Evolutionary conservation across 2,329 filamentous ascomycete species (phyloP).

Genomic region (Pestalotiopsis sp.): DNA sequence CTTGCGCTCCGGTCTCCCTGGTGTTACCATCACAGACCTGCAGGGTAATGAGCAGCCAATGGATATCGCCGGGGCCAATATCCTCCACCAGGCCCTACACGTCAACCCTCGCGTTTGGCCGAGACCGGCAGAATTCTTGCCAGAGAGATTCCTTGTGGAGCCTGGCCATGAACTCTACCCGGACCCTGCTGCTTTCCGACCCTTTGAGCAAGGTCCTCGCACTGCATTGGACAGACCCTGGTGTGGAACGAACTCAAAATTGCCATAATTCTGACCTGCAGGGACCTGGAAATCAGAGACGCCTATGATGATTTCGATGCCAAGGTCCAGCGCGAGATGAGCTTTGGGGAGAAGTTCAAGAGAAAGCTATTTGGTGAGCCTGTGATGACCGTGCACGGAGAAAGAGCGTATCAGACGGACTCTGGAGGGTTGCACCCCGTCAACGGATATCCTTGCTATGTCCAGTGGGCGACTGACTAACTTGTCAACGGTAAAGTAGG

Average conservation of each 20-base stretch:
- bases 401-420: constrained; percentile 17
- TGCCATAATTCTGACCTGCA: constrained; percentile 10
- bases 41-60: constrained; percentile 11
- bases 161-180: constrained; percentile 11
- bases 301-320: constrained; percentile 16
- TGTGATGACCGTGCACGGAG: constrained; percentile 10
- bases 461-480: constrained; percentile 5
- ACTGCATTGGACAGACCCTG: constrained; percentile 18
- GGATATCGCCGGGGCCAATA: background rate
- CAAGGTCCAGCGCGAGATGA: background rate
- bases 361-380: background rate
- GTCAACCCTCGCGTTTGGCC: constrained; percentile 16
- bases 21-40: constrained; percentile 6
- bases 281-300: constrained; percentile 12
- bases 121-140: constrained; percentile 14
- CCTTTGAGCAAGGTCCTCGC: constrained; percentile 18
- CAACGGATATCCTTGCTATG: constrained; percentile 16
- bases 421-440: constrained; percentile 14
- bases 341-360: background rate
- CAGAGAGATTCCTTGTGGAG: constrained; percentile 16
- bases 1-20: constrained; percentile 5
- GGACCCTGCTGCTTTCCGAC: constrained; percentile 8
- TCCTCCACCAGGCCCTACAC: constrained; percentile 14
- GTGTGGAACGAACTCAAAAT: background rate
- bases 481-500: too few species aligned